A percentile compares a stretch with the other conserved stretches of the same genome.
These are phyloP conservation scores for Aegilops bicornis DNA, from an alignment of 176 grass and related monocot species.

Conservation along the genomic window DNA sequence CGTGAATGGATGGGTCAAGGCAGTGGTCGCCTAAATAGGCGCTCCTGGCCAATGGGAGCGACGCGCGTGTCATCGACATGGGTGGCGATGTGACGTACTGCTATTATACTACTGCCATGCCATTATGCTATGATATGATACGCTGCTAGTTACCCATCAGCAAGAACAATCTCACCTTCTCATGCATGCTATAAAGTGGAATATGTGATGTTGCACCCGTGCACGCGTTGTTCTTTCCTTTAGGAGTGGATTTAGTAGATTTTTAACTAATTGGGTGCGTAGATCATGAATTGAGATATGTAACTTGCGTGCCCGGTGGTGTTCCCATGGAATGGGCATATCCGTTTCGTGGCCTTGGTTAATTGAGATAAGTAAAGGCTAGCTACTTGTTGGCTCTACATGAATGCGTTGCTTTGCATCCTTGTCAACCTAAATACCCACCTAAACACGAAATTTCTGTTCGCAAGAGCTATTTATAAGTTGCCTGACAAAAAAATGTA, in stretches of 20 bases:
- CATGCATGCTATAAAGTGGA: neutral
- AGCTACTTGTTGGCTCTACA: neutral
- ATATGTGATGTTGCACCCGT: slow-evolving; percentile 12
- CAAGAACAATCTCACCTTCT: neutral
- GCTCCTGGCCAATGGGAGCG: neutral
- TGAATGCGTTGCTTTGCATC: neutral
- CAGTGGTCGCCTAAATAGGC: neutral
- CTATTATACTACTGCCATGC: neutral
- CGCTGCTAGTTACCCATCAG: neutral
- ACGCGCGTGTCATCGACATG: neutral
- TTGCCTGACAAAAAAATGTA: no score
- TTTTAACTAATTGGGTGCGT: neutral
- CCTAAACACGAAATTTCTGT: no score
- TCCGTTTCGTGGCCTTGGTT: slow-evolving; percentile 30
- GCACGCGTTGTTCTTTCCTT: neutral
- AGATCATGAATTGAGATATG: neutral
- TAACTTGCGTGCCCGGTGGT: slow-evolving; percentile 18
- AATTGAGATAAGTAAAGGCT: neutral
- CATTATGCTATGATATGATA: neutral
- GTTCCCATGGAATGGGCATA: slow-evolving; percentile 13
- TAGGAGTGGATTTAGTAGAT: neutral
- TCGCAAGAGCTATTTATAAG: no score
- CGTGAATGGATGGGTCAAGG: neutral
- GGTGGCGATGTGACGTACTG: neutral
- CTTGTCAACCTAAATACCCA: neutral